Evolutionary conservation across 108 stramenopile genomes (phyloP).

Genomic region (Skeletonema menzelii): DNA sequence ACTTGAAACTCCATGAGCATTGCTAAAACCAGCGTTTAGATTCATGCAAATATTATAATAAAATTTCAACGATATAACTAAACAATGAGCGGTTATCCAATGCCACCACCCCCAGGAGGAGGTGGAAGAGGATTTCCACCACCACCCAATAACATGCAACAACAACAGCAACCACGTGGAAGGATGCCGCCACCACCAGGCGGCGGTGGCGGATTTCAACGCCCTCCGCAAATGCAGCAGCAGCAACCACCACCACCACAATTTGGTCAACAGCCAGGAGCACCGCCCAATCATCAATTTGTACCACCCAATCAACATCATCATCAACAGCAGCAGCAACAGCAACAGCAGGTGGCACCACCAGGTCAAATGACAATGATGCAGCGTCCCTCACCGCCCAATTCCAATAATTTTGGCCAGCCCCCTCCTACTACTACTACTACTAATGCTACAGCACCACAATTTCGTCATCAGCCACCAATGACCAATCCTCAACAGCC

Average conservation of each 20-base stretch:
- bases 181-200: conserved; percentile 12
- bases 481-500: conserved; percentile 5
- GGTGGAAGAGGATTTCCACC: not conserved
- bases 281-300: not conserved
- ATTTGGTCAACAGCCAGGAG: not conserved
- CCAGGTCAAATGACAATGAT: not conserved
- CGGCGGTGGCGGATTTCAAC: conserved; percentile 5
- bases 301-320: no score
- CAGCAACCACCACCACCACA: not conserved
- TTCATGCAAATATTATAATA: no score
- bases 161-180: conserved; percentile 4
- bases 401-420: not conserved
- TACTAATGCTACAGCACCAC: not conserved
- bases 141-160: conserved; percentile 1
- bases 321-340: no score
- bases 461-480: not conserved
- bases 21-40: no score
- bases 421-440: not conserved
- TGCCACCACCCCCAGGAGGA: conserved; percentile 18
- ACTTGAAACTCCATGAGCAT: no score
- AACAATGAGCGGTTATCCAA: conserved; percentile 10
- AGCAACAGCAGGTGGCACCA: not conserved
- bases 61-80: no score
- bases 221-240: not conserved
- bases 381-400: not conserved